A percentile compares a stretch with the other conserved stretches of the same genome.
phyloP scores from a whole-genome alignment of 164 flowering plant genomes.

The Vitis rupestris region DNA sequence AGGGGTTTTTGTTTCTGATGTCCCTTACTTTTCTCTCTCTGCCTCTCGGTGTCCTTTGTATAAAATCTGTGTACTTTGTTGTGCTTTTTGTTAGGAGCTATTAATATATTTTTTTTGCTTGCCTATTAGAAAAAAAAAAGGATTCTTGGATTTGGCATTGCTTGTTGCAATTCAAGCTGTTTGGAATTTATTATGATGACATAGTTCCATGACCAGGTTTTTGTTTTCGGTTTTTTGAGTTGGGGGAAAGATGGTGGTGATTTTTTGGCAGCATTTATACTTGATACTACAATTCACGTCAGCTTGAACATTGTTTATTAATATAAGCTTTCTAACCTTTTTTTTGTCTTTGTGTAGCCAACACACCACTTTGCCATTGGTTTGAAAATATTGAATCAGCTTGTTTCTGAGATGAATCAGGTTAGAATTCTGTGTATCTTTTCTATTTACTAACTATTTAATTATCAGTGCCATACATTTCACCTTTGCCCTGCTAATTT shows the following conservation, averaged over 20 bases:
- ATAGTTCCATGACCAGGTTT: neutral
- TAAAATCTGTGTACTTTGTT: no score
- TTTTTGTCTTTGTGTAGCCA: conserved; percentile 33
- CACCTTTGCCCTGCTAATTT: no score
- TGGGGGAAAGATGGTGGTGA: no score
- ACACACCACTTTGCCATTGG: conserved; percentile 60
- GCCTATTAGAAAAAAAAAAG: no score
- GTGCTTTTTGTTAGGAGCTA: no score
- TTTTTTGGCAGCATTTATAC: neutral
- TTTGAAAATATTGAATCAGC: conserved; percentile 63
- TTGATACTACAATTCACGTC: neutral
- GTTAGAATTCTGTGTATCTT: conserved; percentile 17
- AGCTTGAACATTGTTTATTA: neutral
- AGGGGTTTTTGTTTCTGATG: no score
- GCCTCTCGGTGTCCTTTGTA: no score
- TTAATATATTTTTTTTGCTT: no score
- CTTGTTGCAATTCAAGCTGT: neutral
- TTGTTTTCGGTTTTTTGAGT: neutral
- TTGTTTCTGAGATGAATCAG: conserved; percentile 69
- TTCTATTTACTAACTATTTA: no score
- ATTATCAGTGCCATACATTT: no score
- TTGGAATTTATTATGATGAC: neutral
- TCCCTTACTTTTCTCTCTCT: no score
- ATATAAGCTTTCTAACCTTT: neutral
- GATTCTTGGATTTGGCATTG: neutral